phyloP scores from a whole-genome alignment of 2,329 filamentous ascomycete species.

The Leptosphaerulina australis region DNA sequence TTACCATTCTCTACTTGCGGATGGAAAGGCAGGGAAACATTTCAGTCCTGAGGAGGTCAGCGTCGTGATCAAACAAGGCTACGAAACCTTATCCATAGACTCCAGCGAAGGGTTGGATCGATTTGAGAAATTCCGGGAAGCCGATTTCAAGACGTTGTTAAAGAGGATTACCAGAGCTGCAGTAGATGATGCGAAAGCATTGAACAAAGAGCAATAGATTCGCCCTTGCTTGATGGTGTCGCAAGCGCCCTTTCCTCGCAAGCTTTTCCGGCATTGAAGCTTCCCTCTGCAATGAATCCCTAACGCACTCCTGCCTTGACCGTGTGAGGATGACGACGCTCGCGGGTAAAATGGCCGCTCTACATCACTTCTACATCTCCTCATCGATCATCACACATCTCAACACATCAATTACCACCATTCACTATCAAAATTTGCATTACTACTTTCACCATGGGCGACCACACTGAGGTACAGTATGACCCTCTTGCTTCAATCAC shows the following conservation, averaged over 20 bases:
- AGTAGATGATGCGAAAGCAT: constrained; percentile 69
- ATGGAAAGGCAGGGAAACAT: constrained; percentile 65
- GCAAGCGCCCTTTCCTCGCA: neutral
- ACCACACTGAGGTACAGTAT: neutral
- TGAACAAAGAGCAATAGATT: constrained; percentile 46
- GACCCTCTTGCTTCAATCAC: neutral
- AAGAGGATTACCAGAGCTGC: constrained; percentile 86
- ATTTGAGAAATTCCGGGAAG: constrained; percentile 86
- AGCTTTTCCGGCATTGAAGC: neutral
- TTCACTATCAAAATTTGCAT: neutral
- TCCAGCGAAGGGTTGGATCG: constrained; percentile 83
- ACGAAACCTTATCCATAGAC: constrained; percentile 92
- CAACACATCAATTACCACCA: neutral
- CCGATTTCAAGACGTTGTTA: constrained; percentile 79
- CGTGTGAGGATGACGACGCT: neutral
- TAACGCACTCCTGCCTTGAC: neutral
- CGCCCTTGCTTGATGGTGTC: neutral
- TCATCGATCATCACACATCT: neutral
- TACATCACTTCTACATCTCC: neutral
- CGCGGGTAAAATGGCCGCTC: neutral
- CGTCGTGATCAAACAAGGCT: constrained; percentile 92
- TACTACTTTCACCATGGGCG: neutral
- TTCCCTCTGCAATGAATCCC: neutral
- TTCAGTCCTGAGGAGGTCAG: constrained; percentile 84
- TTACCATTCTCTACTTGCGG: constrained; percentile 81